phyloP scores from a whole-genome alignment of 2,329 filamentous ascomycete genomes.

The Talaromyces sp. region DNA sequence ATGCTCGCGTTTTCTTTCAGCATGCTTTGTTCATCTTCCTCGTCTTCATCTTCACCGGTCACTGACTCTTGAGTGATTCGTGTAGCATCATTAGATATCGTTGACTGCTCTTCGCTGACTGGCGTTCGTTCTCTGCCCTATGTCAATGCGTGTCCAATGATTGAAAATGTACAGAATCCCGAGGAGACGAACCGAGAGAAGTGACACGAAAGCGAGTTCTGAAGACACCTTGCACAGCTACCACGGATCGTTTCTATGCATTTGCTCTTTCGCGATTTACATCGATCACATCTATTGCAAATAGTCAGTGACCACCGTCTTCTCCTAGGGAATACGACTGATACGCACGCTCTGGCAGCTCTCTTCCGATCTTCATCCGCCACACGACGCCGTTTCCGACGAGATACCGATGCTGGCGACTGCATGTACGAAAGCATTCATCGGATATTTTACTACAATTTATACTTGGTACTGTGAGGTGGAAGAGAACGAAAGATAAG shows the following conservation, averaged over 20 bases:
- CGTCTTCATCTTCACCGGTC: background rate
- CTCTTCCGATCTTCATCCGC: slow-evolving; percentile 35
- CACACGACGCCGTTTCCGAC: slow-evolving; percentile 26
- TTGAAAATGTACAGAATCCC: background rate
- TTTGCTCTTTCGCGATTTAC: slow-evolving; percentile 36
- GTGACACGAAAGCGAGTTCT: slow-evolving; percentile 24
- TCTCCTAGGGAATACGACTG: background rate
- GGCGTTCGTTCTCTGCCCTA: background rate
- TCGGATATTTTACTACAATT: background rate
- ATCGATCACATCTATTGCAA: slow-evolving; percentile 29
- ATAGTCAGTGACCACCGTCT: background rate
- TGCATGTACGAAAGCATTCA: background rate
- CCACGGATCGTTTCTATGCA: slow-evolving; percentile 30
- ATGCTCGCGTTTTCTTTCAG: background rate
- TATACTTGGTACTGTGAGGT: background rate
- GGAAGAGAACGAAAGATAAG: background rate
- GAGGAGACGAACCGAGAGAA: slow-evolving; percentile 20
- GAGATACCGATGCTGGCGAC: slow-evolving; percentile 14
- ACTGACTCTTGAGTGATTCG: background rate
- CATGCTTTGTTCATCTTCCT: background rate
- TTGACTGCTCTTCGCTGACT: background rate
- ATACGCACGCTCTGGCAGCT: slow-evolving; percentile 28
- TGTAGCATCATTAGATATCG: background rate
- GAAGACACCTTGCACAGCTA: slow-evolving; percentile 29
- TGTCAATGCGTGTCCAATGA: background rate